phyloP scores from a whole-genome alignment of 208 protist species.

The Leishmania tropica region DNA sequence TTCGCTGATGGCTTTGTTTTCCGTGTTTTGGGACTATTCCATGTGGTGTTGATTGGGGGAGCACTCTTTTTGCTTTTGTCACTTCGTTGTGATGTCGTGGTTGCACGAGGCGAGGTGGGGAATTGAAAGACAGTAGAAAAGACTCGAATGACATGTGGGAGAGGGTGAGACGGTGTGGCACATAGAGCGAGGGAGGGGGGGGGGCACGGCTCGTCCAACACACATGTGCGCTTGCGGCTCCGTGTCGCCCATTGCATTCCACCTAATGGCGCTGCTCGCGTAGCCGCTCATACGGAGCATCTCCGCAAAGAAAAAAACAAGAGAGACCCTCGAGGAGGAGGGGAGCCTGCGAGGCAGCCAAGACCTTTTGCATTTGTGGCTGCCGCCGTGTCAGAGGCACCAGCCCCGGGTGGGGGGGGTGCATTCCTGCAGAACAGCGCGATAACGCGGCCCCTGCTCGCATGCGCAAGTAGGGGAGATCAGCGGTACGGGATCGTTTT shows the following conservation, averaged over 20 bases:
- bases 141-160: neutral
- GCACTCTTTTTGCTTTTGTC: neutral
- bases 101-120: neutral
- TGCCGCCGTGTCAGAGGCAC: too few relatives aligned
- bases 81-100: neutral
- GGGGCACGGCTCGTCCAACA: neutral
- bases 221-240: neutral
- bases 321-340: neutral
- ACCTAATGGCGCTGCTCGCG: neutral
- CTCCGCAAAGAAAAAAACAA: neutral
- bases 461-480: neutral
- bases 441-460: neutral
- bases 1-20: neutral
- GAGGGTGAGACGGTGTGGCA: neutral
- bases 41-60: neutral
- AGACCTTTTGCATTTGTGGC: neutral
- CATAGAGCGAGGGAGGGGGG: neutral
- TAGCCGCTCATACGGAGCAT: neutral
- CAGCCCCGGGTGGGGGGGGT: too few relatives aligned
- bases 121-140: neutral
- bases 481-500: neutral
- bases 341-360: neutral
- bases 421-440: neutral
- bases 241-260: neutral
- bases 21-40: neutral